Conservation (phyloP, 2,329 filamentous ascomycete species). For the Microthyrium microscopicum region DNA sequence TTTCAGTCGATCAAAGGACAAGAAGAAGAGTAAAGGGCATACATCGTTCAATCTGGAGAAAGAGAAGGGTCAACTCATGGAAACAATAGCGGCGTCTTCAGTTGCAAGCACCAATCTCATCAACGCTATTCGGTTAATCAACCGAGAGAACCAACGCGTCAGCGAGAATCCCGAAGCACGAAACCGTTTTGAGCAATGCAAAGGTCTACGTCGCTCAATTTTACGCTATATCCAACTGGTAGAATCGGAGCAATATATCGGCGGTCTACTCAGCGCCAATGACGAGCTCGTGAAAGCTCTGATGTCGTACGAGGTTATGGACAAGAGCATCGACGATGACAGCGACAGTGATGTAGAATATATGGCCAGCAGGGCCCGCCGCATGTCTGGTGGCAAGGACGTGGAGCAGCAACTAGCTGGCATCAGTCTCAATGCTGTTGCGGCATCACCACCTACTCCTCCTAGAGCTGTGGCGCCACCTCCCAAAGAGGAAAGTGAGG, state of each 20-base stretch:
- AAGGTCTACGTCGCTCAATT: constrained; percentile 66
- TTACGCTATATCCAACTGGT: constrained; percentile 86
- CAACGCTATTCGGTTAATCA: constrained; percentile 78
- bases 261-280: constrained; percentile 80
- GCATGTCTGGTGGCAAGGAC: constrained; percentile 7
- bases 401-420: constrained; percentile 25
- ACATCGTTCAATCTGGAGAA: constrained; percentile 67
- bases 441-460: constrained; percentile 29
- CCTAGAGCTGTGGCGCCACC: constrained; percentile 27
- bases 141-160: constrained; percentile 73
- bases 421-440: constrained; percentile 21
- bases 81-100: constrained; percentile 74
- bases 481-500: constrained; percentile 31
- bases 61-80: constrained; percentile 75
- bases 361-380: constrained; percentile 7
- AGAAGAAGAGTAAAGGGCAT: constrained; percentile 35
- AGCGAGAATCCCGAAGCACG: constrained; percentile 67
- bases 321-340: constrained; percentile 64
- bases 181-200: constrained; percentile 70
- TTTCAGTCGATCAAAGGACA: constrained; percentile 22
- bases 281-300: constrained; percentile 88
- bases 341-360: constrained; percentile 42
- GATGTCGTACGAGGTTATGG: constrained; percentile 88
- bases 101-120: constrained; percentile 81
- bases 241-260: constrained; percentile 81